Evolutionary conservation across 1,284 basidiomycete species (phyloP).

Genomic region (Moniliella sp.): DNA sequence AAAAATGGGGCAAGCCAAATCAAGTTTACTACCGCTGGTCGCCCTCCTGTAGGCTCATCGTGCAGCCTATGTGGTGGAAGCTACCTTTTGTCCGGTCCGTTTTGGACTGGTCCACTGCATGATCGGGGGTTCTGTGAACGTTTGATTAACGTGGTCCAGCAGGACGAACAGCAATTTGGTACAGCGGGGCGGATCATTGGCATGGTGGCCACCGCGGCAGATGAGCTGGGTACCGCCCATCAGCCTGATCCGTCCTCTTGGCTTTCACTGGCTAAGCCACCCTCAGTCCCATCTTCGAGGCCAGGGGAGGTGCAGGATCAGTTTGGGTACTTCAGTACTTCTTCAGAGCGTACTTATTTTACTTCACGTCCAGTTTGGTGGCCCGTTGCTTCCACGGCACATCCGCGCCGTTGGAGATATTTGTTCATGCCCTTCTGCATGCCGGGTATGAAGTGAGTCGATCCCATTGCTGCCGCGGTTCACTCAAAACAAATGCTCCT

Average conservation of each 20-base stretch:
- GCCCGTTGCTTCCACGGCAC: conserved; percentile 58
- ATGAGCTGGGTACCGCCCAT: conserved; percentile 41
- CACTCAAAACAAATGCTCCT: conserved; percentile 68
- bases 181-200: conserved; percentile 72
- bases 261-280: too few species aligned
- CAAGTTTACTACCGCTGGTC: conserved; percentile 45
- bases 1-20: conserved; percentile 11
- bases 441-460: conserved; percentile 64
- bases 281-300: background rate
- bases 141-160: conserved; percentile 49
- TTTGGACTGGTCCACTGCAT: conserved; percentile 84
- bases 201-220: conserved; percentile 71
- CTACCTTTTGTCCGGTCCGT: conserved; percentile 59
- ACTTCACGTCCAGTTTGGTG: conserved; percentile 67
- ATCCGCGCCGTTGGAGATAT: conserved; percentile 7
- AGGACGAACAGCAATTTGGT: conserved; percentile 44
- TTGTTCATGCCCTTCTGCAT: conserved; percentile 45
- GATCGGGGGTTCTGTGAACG: conserved; percentile 51
- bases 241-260: too few species aligned
- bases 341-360: conserved; percentile 45
- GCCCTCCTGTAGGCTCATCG: conserved; percentile 45
- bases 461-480: conserved; percentile 69
- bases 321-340: background rate
- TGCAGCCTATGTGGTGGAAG: conserved; percentile 71
- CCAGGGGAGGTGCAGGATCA: too few species aligned